phyloP scores from a whole-genome alignment of 139 green algal species.

The Eudorina sp. region DNA sequence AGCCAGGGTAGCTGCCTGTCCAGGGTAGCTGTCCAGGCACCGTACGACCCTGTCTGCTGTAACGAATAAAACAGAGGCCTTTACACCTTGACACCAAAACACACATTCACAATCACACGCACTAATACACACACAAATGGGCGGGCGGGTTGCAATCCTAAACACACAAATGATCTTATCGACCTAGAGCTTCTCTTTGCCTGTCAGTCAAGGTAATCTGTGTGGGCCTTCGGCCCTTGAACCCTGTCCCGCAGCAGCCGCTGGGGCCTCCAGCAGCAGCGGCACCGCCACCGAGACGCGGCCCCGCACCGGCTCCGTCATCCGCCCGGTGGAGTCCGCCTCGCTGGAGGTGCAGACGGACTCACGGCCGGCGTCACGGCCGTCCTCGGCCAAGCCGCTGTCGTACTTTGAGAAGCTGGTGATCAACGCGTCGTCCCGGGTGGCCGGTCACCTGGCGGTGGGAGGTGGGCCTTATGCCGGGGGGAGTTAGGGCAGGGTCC shows the following conservation, averaged over 20 bases:
- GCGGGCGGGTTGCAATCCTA: too few relatives aligned
- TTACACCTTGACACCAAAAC: too few relatives aligned
- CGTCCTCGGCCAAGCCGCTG: slow-evolving; percentile 18
- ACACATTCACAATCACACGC: too few relatives aligned
- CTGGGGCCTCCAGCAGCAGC: neutral
- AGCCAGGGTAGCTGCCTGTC: too few relatives aligned
- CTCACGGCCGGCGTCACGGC: neutral
- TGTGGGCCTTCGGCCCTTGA: too few relatives aligned
- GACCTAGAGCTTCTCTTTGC: too few relatives aligned
- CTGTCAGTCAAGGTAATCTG: too few relatives aligned
- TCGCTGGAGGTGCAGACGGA: slow-evolving; percentile 48
- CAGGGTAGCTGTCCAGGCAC: too few relatives aligned
- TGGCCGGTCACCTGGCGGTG: slow-evolving; percentile 30
- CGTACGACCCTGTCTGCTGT: too few relatives aligned
- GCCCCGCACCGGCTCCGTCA: neutral
- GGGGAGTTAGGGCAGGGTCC: neutral
- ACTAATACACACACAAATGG: too few relatives aligned
- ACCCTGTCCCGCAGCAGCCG: neutral
- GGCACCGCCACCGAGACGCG: neutral
- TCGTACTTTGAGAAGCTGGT: slow-evolving; percentile 52
- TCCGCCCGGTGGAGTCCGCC: neutral
- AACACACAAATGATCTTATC: too few relatives aligned
- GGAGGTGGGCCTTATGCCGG: slow-evolving; percentile 8
- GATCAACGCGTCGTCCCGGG: slow-evolving; percentile 22
- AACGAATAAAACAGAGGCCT: too few relatives aligned